Percentiles rank a stretch among this genome's conserved stretches.
These are phyloP conservation scores for Starmerella sp. DNA, from an alignment of 805 yeast genomes.

Conservation along the genomic window DNA sequence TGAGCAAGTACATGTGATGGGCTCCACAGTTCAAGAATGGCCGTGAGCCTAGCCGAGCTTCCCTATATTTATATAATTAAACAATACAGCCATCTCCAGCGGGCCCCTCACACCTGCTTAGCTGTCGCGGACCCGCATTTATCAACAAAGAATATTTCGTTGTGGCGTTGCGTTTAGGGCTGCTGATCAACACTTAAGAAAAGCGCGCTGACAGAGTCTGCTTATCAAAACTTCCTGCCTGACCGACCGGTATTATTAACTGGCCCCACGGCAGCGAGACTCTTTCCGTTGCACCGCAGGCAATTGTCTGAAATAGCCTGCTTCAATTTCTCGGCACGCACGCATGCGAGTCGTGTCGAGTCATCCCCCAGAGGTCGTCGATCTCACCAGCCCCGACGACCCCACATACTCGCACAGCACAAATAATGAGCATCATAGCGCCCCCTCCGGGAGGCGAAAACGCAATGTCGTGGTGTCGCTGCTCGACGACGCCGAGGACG, in stretches of 20 bases:
- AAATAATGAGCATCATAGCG: background rate
- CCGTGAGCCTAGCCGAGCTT: background rate
- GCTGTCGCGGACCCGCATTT: too few relatives aligned
- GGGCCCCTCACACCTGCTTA: too few relatives aligned
- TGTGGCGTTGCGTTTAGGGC: too few relatives aligned
- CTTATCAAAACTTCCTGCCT: too few relatives aligned
- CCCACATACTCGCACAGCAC: background rate
- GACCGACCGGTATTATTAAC: too few relatives aligned
- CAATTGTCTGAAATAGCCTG: background rate
- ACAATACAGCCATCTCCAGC: too few relatives aligned
- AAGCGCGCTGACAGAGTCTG: too few relatives aligned
- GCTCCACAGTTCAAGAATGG: too few relatives aligned
- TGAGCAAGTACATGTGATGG: constrained; percentile 25
- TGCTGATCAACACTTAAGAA: too few relatives aligned
- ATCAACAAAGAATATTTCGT: too few relatives aligned
- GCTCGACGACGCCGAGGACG: background rate
- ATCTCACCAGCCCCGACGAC: background rate
- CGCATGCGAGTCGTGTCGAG: background rate
- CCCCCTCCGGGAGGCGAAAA: background rate
- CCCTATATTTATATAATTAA: background rate
- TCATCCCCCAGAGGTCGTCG: background rate
- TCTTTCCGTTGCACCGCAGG: background rate
- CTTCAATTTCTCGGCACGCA: background rate
- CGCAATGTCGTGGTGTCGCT: background rate
- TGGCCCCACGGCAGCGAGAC: background rate